These are phyloP conservation scores for Paramarasmius palmivorus DNA, from an alignment of 1,284 basidiomycete genomes.

Conservation along the genomic window DNA sequence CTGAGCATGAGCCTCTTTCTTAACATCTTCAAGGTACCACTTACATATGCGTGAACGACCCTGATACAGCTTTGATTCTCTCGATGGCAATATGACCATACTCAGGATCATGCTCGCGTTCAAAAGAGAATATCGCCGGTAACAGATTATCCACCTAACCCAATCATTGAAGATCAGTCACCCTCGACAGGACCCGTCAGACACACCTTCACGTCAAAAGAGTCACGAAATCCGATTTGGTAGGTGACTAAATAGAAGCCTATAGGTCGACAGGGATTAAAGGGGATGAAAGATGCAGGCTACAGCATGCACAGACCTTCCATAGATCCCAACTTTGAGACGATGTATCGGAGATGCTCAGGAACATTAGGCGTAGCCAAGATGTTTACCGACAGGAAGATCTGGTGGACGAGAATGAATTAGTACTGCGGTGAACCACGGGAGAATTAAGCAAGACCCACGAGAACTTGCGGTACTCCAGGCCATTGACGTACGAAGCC, in stretches of 20 bases:
- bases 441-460: constrained; percentile 25
- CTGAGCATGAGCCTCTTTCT: not conserved
- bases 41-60: constrained; percentile 59
- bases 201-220: constrained; percentile 44
- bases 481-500: constrained; percentile 58
- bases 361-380: constrained; percentile 49
- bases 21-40: constrained; percentile 16
- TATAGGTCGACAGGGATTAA: constrained; percentile 17
- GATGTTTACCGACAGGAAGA: constrained; percentile 60
- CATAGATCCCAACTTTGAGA: constrained; percentile 53
- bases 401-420: constrained; percentile 27
- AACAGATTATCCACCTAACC: constrained; percentile 46
- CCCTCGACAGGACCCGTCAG: not conserved
- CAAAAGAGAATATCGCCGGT: constrained; percentile 48
- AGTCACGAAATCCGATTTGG: constrained; percentile 61
- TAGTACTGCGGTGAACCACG: not conserved
- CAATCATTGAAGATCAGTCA: not conserved
- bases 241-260: constrained; percentile 66
- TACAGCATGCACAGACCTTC: constrained; percentile 34
- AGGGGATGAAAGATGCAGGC: not conserved
- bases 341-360: constrained; percentile 47
- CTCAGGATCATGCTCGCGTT: constrained; percentile 37
- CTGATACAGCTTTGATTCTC: constrained; percentile 43
- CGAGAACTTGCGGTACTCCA: constrained; percentile 57
- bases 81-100: constrained; percentile 30